Conservation (phyloP, 2,329 filamentous ascomycete genomes). For the Dactylellina drechsleri region DNA sequence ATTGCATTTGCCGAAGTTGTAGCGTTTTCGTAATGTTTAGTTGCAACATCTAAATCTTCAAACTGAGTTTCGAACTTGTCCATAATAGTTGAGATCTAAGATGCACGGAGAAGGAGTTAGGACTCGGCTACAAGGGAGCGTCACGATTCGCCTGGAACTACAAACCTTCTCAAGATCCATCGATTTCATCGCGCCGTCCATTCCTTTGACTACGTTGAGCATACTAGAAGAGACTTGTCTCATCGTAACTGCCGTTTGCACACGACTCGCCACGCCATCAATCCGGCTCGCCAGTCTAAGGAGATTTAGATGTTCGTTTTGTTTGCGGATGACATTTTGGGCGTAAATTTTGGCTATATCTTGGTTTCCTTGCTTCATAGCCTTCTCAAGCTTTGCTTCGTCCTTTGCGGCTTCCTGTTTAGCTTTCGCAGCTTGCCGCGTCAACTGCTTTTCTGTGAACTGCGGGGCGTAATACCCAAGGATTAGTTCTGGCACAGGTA, state of each 20-base stretch:
- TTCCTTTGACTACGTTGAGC: constrained; percentile 71
- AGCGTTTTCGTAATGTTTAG: constrained; percentile 80
- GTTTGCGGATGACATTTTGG: constrained; percentile 72
- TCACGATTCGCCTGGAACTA: neutral
- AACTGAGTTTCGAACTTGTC: constrained; percentile 72
- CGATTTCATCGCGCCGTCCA: constrained; percentile 72
- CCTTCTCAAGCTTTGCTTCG: constrained; percentile 69
- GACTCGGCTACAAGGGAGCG: neutral
- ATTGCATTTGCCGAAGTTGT: constrained; percentile 80
- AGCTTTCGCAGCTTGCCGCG: constrained; percentile 71
- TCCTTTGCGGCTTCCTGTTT: constrained; percentile 71
- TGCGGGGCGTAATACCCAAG: constrained; percentile 58
- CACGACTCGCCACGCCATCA: constrained; percentile 69
- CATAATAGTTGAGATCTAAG: constrained; percentile 72
- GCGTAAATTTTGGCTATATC: constrained; percentile 73
- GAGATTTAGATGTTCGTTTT: constrained; percentile 71
- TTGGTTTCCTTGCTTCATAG: constrained; percentile 70
- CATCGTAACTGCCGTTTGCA: constrained; percentile 74
- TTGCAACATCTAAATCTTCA: constrained; percentile 66
- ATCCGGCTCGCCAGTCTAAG: constrained; percentile 69
- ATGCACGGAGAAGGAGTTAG: constrained; percentile 3
- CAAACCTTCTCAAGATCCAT: constrained; percentile 72
- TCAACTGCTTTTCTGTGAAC: constrained; percentile 73
- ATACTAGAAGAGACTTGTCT: constrained; percentile 70
- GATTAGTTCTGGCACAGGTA: constrained; percentile 34